These are phyloP conservation scores for Cyclotella cryptica DNA, from an alignment of 108 stramenopile species.

Conservation along the genomic window DNA sequence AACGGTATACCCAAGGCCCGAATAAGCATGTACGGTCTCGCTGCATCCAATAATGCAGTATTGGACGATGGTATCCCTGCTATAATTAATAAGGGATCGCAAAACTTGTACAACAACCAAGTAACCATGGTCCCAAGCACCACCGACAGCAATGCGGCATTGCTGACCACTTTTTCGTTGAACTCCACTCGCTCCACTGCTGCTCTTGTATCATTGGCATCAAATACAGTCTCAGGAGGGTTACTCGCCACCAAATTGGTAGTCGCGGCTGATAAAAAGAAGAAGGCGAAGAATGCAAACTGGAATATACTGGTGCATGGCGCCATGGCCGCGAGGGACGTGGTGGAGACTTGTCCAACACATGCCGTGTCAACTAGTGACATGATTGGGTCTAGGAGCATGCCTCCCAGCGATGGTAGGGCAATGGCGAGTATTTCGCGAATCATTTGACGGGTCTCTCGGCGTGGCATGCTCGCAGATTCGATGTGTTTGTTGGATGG, in stretches of 20 bases:
- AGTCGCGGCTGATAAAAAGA: conserved; percentile 49
- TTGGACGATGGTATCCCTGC: conserved; percentile 36
- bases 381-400: conserved; percentile 61
- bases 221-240: conserved; percentile 29
- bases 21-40: conserved; percentile 48
- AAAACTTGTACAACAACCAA: conserved; percentile 22
- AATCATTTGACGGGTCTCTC: conserved; percentile 14
- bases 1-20: conserved; percentile 60
- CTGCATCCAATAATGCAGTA: conserved; percentile 37
- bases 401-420: conserved; percentile 41
- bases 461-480: not conserved
- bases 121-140: conserved; percentile 34
- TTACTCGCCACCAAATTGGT: conserved; percentile 52
- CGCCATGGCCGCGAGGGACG: conserved; percentile 55
- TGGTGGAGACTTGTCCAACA: conserved; percentile 53
- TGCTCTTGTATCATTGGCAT: conserved; percentile 18
- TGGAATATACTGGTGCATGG: conserved; percentile 59
- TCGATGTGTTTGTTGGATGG: not conserved
- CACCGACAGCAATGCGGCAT: conserved; percentile 41
- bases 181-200: conserved; percentile 18
- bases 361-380: conserved; percentile 59
- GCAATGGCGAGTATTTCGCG: conserved; percentile 34
- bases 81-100: conserved; percentile 41
- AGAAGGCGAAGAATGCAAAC: conserved; percentile 53
- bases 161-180: conserved; percentile 35